Evolutionary conservation across 1,284 basidiomycete species (phyloP).

Genomic region (Leccinum fallax): DNA sequence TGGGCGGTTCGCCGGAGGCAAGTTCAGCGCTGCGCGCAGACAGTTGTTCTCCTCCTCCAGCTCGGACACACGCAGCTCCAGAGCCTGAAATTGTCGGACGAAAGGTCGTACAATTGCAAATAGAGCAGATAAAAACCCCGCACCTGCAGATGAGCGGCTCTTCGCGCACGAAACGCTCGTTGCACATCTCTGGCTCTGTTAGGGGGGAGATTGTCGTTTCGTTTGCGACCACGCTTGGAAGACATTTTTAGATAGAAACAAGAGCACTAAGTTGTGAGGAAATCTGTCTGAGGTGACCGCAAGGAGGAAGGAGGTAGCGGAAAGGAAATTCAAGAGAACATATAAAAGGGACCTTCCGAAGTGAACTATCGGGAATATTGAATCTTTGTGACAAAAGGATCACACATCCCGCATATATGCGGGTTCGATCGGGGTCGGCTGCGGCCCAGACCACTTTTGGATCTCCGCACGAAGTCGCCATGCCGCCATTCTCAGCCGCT

Average conservation of each 20-base stretch:
- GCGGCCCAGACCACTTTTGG: slow-evolving; percentile 39
- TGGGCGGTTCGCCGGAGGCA: slow-evolving; percentile 74
- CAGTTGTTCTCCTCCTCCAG: slow-evolving; percentile 85
- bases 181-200: slow-evolving; percentile 93
- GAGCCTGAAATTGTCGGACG: slow-evolving; percentile 53
- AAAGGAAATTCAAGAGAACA: slow-evolving; percentile 40
- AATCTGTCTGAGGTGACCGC: slow-evolving; percentile 25
- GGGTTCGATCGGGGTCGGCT: slow-evolving; percentile 43
- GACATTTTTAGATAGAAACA: slow-evolving; percentile 52
- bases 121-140: slow-evolving; percentile 39
- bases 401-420: slow-evolving; percentile 36
- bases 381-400: slow-evolving; percentile 33
- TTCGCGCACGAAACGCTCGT: slow-evolving; percentile 86
- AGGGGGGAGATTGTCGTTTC: slow-evolving; percentile 90
- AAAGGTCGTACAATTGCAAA: slow-evolving; percentile 43
- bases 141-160: slow-evolving; percentile 87
- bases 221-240: slow-evolving; percentile 86
- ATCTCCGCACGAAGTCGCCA: slow-evolving; percentile 36
- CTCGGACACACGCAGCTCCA: slow-evolving; percentile 81
- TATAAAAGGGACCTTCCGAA: slow-evolving; percentile 43
- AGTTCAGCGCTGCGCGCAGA: slow-evolving; percentile 72
- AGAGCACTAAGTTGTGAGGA: slow-evolving; percentile 10
- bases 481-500: slow-evolving; percentile 28
- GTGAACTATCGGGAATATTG: slow-evolving; percentile 33
- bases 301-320: slow-evolving; percentile 34